Percentiles rank a stretch among this genome's conserved stretches.
Evolutionary conservation across 352 stramenopile species (phyloP).

Genomic region (Achlya hypogyna): DNA sequence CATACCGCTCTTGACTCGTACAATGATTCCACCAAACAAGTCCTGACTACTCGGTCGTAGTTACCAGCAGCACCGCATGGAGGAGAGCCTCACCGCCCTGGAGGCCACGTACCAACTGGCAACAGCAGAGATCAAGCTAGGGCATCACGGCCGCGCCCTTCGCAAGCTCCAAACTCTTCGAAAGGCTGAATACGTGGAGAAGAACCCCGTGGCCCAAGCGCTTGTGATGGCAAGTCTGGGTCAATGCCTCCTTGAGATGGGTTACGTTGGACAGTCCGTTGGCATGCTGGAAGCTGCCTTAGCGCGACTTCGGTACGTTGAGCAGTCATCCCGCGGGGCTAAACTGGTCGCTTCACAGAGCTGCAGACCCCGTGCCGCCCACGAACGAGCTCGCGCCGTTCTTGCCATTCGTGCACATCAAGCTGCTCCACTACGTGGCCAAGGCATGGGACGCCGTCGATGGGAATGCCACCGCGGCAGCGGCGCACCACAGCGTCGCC

Average conservation of each 20-base stretch:
- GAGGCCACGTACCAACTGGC: constrained; percentile 11
- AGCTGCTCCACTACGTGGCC: constrained; percentile 5
- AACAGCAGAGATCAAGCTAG: background rate
- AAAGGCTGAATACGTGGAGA: background rate
- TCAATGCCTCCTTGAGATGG: constrained; percentile 10
- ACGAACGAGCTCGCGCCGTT: background rate
- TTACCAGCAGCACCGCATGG: background rate
- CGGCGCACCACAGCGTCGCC: background rate
- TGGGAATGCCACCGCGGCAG: background rate
- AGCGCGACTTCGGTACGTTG: background rate
- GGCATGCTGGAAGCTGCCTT: constrained; percentile 10
- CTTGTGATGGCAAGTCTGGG: constrained; percentile 8
- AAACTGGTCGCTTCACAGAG: background rate
- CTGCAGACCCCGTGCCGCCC: background rate
- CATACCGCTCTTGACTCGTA: background rate
- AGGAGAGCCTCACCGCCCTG: background rate
- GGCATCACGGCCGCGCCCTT: background rate
- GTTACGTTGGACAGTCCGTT: constrained; percentile 6
- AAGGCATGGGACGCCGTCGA: background rate
- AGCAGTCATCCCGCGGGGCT: background rate
- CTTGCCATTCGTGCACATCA: constrained; percentile 10
- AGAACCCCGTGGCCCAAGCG: background rate
- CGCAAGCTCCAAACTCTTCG: background rate
- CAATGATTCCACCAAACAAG: background rate
- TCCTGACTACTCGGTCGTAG: background rate